Percentiles rank a stretch among this genome's conserved stretches.
phyloP scores from a whole-genome alignment of 164 flowering plant species.

The grape (Vitis vinifera) region ASM3070453v1 NC_081815.1:2099001-2099500 shows the following conservation, averaged over 20 bases:
- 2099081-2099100: not conserved
- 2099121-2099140: not conserved
- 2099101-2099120: not conserved
- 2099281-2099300: not conserved
- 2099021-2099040: slow-evolving; percentile 86
- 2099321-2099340: not conserved
- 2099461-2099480: slow-evolving; percentile 77
- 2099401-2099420: not conserved
- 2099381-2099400: not conserved
- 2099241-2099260: too few relatives aligned
- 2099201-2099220: too few relatives aligned
- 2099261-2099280: not conserved
- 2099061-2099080: slow-evolving; percentile 40
- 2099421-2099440: slow-evolving; percentile 54
- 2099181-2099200: too few relatives aligned
- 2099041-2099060: slow-evolving; percentile 83
- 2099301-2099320: not conserved
- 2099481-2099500: slow-evolving; percentile 77
- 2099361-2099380: not conserved
- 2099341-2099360: not conserved
- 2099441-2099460: slow-evolving; percentile 85
- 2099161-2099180: too few relatives aligned
- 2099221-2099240: not conserved
- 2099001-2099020: slow-evolving; percentile 76
- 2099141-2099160: not conserved